Evolutionary conservation across 2,329 filamentous ascomycete species (phyloP).

Genomic region (Talaromyces sp.): DNA sequence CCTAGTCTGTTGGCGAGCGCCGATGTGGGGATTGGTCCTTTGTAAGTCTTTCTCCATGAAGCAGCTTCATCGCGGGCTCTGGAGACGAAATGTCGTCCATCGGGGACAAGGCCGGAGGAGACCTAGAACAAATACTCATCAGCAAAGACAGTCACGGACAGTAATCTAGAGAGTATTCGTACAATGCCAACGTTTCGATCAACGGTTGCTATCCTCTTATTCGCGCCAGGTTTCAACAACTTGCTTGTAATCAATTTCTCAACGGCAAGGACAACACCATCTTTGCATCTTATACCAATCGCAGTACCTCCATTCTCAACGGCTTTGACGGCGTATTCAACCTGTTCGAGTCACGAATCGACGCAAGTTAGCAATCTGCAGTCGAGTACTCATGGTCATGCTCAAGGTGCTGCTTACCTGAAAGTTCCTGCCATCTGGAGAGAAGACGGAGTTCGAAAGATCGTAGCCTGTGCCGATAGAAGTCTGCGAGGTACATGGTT

Average conservation of each 20-base stretch:
- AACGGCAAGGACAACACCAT: conserved; percentile 90
- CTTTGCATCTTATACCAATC: conserved; percentile 93
- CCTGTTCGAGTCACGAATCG: conserved; percentile 40
- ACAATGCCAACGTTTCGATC: conserved; percentile 93
- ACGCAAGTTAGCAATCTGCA: background rate
- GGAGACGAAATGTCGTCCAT: conserved; percentile 91
- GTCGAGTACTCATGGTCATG: background rate
- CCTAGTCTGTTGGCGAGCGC: conserved; percentile 91
- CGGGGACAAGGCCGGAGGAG: conserved; percentile 88
- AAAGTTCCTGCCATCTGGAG: conserved; percentile 97
- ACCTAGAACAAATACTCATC: conserved; percentile 54
- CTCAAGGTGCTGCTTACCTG: conserved; percentile 56
- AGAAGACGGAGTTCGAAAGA: conserved; percentile 99
- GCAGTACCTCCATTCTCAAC: conserved; percentile 97
- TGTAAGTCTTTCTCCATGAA: conserved; percentile 89
- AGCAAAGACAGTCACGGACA: background rate
- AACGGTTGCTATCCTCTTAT: conserved; percentile 94
- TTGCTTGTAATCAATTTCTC: conserved; percentile 97
- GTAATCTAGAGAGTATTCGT: conserved; percentile 40
- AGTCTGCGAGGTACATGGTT: conserved; percentile 57
- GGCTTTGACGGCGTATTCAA: conserved; percentile 97
- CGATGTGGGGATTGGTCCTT: conserved; percentile 83
- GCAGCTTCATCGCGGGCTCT: conserved; percentile 90
- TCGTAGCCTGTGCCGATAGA: conserved; percentile 99
- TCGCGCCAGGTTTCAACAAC: conserved; percentile 88